Evolutionary conservation across 2,329 filamentous ascomycete genomes (phyloP).

Genomic region (Diaporthe batatas): DNA sequence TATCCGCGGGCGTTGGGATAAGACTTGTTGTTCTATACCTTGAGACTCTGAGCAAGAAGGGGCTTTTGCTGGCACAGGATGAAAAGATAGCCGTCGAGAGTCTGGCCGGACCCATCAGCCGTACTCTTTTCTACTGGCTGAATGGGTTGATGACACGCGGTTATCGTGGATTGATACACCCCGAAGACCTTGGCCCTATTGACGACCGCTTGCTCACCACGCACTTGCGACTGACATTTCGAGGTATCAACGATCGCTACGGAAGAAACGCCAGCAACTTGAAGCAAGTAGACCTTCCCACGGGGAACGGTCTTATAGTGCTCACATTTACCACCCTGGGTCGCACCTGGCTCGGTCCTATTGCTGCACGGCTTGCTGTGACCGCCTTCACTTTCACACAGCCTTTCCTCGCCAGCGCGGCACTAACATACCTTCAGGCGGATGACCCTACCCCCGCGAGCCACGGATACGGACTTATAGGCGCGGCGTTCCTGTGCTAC

Average conservation of each 20-base stretch:
- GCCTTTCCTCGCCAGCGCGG: constrained; percentile 43
- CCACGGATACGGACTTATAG: constrained; percentile 44
- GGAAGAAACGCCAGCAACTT: neutral
- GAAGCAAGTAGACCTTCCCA: neutral
- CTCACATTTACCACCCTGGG: constrained; percentile 36
- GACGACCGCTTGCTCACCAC: constrained; percentile 36
- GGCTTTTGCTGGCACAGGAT: constrained; percentile 32
- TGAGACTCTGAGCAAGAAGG: constrained; percentile 42
- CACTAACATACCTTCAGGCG: constrained; percentile 41
- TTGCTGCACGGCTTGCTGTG: constrained; percentile 42
- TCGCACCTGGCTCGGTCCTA: constrained; percentile 37
- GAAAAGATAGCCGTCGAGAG: constrained; percentile 37
- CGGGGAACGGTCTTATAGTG: neutral
- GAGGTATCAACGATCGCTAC: neutral
- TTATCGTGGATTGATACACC: constrained; percentile 40
- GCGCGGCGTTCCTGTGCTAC: constrained; percentile 44
- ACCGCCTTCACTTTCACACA: constrained; percentile 44
- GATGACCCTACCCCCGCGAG: constrained; percentile 32
- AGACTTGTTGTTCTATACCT: constrained; percentile 43
- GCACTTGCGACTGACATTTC: constrained; percentile 7
- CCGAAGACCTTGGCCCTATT: constrained; percentile 42
- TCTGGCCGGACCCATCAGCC: constrained; percentile 43
- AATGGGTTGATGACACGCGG: constrained; percentile 42
- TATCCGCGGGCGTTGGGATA: constrained; percentile 38
- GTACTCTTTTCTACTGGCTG: constrained; percentile 44